Evolutionary conservation across 1,284 basidiomycete species (phyloP), one percentile per base, ranked within the genome.

Genomic region (Irpex sp.): DNA sequence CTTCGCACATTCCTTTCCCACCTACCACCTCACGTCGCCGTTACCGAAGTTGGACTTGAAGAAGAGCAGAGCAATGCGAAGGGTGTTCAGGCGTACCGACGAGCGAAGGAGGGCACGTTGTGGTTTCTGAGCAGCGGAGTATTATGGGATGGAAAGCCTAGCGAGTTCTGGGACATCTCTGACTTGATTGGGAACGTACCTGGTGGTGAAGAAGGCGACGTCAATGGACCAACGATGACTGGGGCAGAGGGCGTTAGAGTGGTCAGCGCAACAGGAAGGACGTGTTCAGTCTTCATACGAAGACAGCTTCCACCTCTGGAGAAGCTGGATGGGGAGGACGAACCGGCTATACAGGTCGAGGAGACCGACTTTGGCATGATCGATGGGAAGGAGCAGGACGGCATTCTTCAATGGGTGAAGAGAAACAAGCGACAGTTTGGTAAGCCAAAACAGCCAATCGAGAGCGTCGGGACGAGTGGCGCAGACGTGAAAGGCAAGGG

Each of bases 71-170:
- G 52, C 28, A 9, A 54, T 12, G 76, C 82, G 1, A 83, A 85
- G 1, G 87, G 86, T 1, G 74, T 89, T 18, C 82, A 86, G 61
- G 87, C 87, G 3, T 86, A 88, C 70, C 82, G 84, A 37, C 81
- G 80, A 28, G 88, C 88, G 1, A 90, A 90, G 68, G 71, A 79
- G 2, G 88, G 88, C 1, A 87, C 80, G 52, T 74, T 91, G 36
- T 90, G 87, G 86, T 91, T 91, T 76, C 76, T 87, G 57, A 72
- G 78, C 36, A 73, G 77, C 35, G 90, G 89, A 12, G 78, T 91
- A 7, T 76, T 91, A 6, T 88, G 86, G 82, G 87, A 88, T 49
- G 85, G 80, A 66, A 86, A 86, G 65, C 88, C 88, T 2, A 88
- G 86, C 69, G 86, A 88, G 67, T 91, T 88, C 69, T 91, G 88